Evolutionary conservation across 2,329 filamentous ascomycete species (phyloP).

Genomic region (Emmonsia crescens): DNA sequence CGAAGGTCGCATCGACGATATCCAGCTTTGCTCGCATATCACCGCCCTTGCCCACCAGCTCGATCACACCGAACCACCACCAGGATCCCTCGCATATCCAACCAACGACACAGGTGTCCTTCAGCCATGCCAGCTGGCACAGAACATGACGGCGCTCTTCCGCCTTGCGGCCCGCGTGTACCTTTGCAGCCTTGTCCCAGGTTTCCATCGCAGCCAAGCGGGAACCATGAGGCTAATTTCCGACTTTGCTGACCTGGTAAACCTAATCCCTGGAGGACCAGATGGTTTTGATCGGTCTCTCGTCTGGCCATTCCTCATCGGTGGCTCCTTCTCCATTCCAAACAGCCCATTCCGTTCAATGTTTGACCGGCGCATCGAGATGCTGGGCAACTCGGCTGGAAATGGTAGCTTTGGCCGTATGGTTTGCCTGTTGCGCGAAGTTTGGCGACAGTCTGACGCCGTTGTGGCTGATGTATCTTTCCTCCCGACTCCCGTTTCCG

Average conservation of each 20-base stretch:
- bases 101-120: conserved; percentile 57
- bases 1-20: conserved; percentile 67
- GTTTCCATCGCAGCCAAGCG: conserved; percentile 63
- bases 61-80: conserved; percentile 61
- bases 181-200: conserved; percentile 88
- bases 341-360: conserved; percentile 65
- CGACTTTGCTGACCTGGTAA: conserved; percentile 64
- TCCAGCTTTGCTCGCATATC: conserved; percentile 80
- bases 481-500: conserved; percentile 3
- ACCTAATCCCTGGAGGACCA: conserved; percentile 69
- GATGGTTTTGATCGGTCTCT: conserved; percentile 81
- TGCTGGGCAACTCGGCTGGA: conserved; percentile 64
- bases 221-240: conserved; percentile 68
- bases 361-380: conserved; percentile 62
- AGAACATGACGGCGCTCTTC: conserved; percentile 85
- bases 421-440: conserved; percentile 64
- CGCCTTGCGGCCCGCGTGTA: conserved; percentile 88
- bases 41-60: conserved; percentile 80
- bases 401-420: conserved; percentile 82
- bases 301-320: conserved; percentile 85
- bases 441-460: conserved; percentile 68
- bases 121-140: conserved; percentile 69
- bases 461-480: not conserved
- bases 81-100: conserved; percentile 50
- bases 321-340: conserved; percentile 64